These are phyloP conservation scores for Cucumis variabilis DNA, from an alignment of 331 rosid species.

Conservation along the genomic window DNA sequence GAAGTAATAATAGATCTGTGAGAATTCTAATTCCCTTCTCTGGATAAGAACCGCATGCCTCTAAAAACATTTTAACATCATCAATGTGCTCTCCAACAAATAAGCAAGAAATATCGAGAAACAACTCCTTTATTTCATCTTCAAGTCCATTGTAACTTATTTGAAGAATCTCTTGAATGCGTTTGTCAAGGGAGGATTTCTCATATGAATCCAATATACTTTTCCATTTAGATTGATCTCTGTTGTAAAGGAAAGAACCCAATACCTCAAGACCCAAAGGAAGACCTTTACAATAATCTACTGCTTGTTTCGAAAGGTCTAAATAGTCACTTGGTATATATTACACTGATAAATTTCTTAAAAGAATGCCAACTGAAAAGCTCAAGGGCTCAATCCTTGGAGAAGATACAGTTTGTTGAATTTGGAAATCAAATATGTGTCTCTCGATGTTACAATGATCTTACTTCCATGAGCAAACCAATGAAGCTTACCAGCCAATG, in stretches of 20 bases:
- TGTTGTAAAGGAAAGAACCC: neutral
- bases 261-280: constrained; percentile 17
- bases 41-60: neutral
- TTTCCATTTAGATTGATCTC: neutral
- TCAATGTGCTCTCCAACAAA: neutral
- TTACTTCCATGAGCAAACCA: constrained; percentile 31
- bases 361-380: constrained; percentile 16
- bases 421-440: neutral
- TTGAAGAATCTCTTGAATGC: constrained; percentile 18
- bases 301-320: neutral
- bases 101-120: constrained; percentile 23
- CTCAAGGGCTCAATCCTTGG: neutral
- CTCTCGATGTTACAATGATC: constrained; percentile 19
- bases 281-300: neutral
- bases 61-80: neutral
- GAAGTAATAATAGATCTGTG: neutral
- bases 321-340: neutral
- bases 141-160: constrained; percentile 24
- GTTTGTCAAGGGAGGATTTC: neutral
- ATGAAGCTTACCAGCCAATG: neutral
- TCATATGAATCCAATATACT: neutral
- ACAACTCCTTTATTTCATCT: neutral
- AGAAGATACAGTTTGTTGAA: neutral
- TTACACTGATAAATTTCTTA: neutral
- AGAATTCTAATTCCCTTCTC: neutral